These are phyloP conservation scores for Yamagishiella unicocca DNA, from an alignment of 139 green algal species.

Conservation along the genomic window DNA sequence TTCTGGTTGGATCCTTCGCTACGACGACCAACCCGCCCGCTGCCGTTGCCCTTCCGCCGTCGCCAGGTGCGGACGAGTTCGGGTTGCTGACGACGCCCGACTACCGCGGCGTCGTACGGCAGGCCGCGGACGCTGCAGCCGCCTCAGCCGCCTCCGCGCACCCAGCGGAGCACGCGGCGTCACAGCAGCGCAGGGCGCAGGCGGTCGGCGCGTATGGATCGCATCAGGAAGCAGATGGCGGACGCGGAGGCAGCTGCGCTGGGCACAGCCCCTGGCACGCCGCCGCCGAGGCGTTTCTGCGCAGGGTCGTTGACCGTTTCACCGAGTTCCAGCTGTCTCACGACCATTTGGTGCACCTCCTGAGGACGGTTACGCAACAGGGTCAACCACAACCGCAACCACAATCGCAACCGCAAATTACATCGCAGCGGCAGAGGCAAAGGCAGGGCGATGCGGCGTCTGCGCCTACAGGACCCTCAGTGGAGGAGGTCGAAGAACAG, in stretches of 20 bases:
- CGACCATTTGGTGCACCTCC: background rate
- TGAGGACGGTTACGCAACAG: background rate
- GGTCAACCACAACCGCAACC: background rate
- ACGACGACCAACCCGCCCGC: no score
- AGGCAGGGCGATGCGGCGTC: background rate
- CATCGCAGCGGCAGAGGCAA: no score
- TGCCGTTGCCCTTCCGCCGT: background rate
- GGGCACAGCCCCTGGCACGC: constrained; percentile 3
- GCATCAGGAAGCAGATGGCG: no score
- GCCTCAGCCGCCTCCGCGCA: background rate
- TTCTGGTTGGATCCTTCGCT: no score
- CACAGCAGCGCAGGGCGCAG: no score
- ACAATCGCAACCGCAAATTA: no score
- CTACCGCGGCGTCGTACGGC: background rate
- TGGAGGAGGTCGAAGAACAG: constrained; percentile 15
- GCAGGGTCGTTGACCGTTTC: constrained; percentile 14
- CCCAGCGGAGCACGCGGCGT: background rate
- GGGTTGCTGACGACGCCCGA: background rate
- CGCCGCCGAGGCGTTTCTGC: constrained; percentile 19
- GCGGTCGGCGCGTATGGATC: no score
- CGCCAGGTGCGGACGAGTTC: constrained; percentile 29
- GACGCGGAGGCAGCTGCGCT: background rate
- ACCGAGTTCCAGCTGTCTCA: constrained; percentile 15
- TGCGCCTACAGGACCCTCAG: background rate
- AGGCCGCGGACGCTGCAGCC: background rate